These are phyloP conservation scores for Leccinum pachyderme DNA, from an alignment of 1,284 basidiomycete species.

Conservation along the genomic window DNA sequence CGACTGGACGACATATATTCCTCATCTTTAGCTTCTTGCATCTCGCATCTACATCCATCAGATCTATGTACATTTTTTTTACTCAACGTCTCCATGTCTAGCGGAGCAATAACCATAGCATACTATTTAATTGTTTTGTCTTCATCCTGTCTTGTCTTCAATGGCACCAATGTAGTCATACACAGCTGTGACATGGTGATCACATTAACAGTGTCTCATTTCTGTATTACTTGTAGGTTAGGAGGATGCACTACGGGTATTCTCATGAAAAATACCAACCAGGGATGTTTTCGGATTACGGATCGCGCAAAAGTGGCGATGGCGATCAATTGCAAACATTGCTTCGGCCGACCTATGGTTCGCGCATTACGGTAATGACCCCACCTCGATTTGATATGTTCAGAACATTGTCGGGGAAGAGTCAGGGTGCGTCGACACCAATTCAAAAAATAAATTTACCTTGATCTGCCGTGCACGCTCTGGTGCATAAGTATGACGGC, in stretches of 20 bases:
- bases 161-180: not conserved
- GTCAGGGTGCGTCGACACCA: too few species aligned
- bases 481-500: too few species aligned
- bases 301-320: not conserved
- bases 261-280: too few species aligned
- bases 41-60: not conserved
- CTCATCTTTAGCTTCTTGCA: conserved; percentile 6
- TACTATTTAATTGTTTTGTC: not conserved
- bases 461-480: too few species aligned
- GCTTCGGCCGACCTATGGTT: not conserved
- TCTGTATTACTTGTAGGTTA: not conserved
- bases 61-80: not conserved
- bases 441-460: too few species aligned
- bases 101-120: too few species aligned
- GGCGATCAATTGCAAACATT: not conserved
- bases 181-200: not conserved
- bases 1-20: conserved; percentile 2
- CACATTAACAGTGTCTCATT: not conserved
- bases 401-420: not conserved
- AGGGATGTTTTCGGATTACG: not conserved
- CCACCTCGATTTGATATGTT: too few species aligned
- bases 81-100: not conserved
- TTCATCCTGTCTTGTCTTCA: not conserved
- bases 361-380: too few species aligned
- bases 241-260: not conserved